These are phyloP conservation scores for Rhizopus microsporus DNA, from an alignment of 371 early-diverging fungal species.

Conservation along the genomic window DNA sequence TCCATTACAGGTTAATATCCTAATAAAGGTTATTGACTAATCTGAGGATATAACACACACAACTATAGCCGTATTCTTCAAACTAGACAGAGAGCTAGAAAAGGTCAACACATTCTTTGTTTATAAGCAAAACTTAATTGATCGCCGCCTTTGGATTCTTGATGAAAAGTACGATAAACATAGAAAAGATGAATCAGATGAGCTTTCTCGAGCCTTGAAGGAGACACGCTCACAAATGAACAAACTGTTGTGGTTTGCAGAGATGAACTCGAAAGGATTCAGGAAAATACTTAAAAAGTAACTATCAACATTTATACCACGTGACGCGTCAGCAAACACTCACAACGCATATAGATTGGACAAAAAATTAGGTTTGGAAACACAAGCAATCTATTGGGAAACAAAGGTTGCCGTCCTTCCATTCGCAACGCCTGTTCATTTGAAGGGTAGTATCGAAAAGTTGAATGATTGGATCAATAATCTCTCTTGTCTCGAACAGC, in stretches of 20 bases:
- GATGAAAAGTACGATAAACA: slow-evolving; percentile 55
- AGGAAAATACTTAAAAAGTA: slow-evolving; percentile 78
- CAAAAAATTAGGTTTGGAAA: slow-evolving; percentile 54
- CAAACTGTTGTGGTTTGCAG: slow-evolving; percentile 65
- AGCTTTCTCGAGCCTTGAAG: slow-evolving; percentile 57
- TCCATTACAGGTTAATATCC: slow-evolving; percentile 39
- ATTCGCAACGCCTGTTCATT: slow-evolving; percentile 31
- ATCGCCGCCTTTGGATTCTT: slow-evolving; percentile 64
- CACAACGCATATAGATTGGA: slow-evolving; percentile 52
- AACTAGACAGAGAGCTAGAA: slow-evolving; percentile 68
- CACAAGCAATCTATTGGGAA: slow-evolving; percentile 52
- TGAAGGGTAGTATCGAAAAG: slow-evolving; percentile 34
- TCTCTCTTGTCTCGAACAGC: slow-evolving; percentile 7
- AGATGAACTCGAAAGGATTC: slow-evolving; percentile 67
- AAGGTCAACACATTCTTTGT: slow-evolving; percentile 68
- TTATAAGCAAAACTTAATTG: slow-evolving; percentile 60
- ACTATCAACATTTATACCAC: slow-evolving; percentile 10
- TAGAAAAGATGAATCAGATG: slow-evolving; percentile 43
- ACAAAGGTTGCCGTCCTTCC: slow-evolving; percentile 53
- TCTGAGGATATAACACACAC: not conserved
- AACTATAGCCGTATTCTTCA: slow-evolving; percentile 59
- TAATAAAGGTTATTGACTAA: not conserved
- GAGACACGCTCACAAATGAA: slow-evolving; percentile 64
- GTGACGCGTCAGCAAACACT: slow-evolving; percentile 8
- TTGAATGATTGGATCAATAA: slow-evolving; percentile 29